Conservation (phyloP, 164 flowering plant species). For the Houttuynia cordata region DNA sequence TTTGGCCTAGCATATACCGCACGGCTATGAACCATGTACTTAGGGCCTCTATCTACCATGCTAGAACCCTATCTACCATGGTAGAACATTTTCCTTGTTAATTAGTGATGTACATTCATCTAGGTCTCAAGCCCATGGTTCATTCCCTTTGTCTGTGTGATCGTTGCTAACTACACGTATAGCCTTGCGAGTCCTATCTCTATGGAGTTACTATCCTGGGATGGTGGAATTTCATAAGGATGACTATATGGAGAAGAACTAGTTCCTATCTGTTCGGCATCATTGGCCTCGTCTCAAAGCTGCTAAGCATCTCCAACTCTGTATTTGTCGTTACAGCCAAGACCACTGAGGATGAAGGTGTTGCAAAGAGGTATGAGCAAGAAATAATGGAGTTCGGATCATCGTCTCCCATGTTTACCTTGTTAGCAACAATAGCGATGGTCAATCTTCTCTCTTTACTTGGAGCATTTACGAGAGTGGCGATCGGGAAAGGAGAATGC, state of each 20-base stretch:
- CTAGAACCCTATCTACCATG: no score
- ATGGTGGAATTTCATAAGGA: slow-evolving; percentile 31
- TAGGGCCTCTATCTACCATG: no score
- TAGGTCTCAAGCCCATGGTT: no score
- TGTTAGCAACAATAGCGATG: slow-evolving; percentile 16
- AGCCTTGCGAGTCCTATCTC: no score
- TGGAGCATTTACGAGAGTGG: slow-evolving; percentile 1
- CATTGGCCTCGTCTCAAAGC: slow-evolving; percentile 27
- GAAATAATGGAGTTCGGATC: slow-evolving; percentile 29
- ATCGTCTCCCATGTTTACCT: slow-evolving; percentile 23
- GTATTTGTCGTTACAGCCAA: slow-evolving; percentile 43
- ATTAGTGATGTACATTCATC: no score
- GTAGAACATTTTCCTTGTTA: no score
- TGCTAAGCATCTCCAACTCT: slow-evolving; percentile 25
- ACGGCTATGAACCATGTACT: no score
- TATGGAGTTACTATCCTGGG: slow-evolving; percentile 37
- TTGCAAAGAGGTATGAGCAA: slow-evolving; percentile 16
- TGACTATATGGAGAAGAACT: slow-evolving; percentile 32
- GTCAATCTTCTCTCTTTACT: slow-evolving; percentile 15
- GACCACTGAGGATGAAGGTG: slow-evolving; percentile 39
- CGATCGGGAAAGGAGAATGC: background rate
- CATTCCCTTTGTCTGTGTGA: no score
- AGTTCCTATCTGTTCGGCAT: slow-evolving; percentile 44
- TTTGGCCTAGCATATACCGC: no score
- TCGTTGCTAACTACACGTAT: no score